phyloP scores from a whole-genome alignment of 306 rosid genomes.

The Lagenaria siceraria region DNA sequence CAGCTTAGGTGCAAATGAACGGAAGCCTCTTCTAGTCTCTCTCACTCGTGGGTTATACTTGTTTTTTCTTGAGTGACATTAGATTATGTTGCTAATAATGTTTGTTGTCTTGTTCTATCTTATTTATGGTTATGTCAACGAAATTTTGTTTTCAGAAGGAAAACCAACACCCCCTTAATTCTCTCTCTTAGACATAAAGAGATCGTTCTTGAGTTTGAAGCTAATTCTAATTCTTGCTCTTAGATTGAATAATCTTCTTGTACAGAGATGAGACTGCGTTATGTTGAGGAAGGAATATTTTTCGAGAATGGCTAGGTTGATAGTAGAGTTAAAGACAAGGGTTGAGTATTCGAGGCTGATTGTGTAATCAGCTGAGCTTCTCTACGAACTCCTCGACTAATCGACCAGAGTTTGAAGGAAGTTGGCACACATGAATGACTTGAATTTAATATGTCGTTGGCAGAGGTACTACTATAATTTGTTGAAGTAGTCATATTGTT shows the following conservation, averaged over 20 bases:
- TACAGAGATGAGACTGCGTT: background rate
- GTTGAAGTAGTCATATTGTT: no score
- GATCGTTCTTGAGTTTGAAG: background rate
- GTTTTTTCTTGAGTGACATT: background rate
- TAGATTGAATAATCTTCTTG: background rate
- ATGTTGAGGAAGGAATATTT: background rate
- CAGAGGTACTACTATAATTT: no score
- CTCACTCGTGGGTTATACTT: background rate
- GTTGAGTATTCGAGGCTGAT: background rate
- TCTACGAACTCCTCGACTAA: background rate
- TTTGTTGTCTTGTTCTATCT: background rate
- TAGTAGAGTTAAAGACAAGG: background rate
- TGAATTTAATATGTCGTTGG: no score
- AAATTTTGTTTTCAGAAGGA: constrained; percentile 2
- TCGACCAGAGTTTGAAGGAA: no score
- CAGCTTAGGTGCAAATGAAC: background rate
- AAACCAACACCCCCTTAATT: background rate
- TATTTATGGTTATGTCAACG: background rate
- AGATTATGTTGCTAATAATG: background rate
- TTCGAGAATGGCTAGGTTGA: background rate
- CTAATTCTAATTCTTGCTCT: background rate
- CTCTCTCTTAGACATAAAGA: background rate
- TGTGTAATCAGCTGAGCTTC: background rate
- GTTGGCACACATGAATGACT: no score
- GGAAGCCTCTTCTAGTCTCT: background rate